These are phyloP conservation scores for Eucalyptus victrix DNA, from an alignment of 345 rosid species.

Conservation along the genomic window DNA sequence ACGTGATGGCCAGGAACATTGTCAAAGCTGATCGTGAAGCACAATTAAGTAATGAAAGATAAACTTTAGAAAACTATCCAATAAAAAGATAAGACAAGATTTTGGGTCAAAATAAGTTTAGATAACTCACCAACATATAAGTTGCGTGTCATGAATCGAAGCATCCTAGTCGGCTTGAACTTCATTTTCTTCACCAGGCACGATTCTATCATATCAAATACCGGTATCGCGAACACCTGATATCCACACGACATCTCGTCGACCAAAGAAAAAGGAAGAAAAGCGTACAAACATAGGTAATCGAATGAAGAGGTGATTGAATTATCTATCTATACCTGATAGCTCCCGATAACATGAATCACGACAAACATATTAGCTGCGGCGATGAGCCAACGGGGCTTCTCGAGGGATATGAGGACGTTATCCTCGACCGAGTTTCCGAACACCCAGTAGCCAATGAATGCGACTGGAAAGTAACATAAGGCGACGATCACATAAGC, in stretches of 20 bases:
- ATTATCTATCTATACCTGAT: constrained; percentile 23
- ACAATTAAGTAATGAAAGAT: not conserved
- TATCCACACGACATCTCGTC: not conserved
- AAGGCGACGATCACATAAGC: constrained; percentile 48
- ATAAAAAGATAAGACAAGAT: not conserved
- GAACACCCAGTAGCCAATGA: constrained; percentile 35
- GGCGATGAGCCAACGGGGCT: constrained; percentile 50
- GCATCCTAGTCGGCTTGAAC: constrained; percentile 28
- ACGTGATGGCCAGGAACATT: constrained; percentile 34
- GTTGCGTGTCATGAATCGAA: constrained; percentile 38
- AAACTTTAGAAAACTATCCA: not conserved
- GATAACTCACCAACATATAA: constrained; percentile 39
- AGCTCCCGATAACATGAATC: constrained; percentile 66
- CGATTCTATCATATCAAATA: constrained; percentile 53
- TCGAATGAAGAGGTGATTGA: too few species aligned
- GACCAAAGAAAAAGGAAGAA: not conserved
- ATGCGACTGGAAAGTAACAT: constrained; percentile 62
- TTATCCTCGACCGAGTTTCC: constrained; percentile 57
- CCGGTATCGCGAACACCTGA: constrained; percentile 57
- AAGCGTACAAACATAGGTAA: not conserved
- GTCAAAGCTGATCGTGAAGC: constrained; percentile 24
- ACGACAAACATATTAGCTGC: constrained; percentile 46
- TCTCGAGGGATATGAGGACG: constrained; percentile 41
- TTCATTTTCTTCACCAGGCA: constrained; percentile 30
- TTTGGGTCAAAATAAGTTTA: not conserved